A percentile compares a stretch with the other conserved stretches of the same genome.
Evolutionary conservation across 805 yeast genomes (phyloP).

Genomic region (Wickerhamiella lipophila): DNA sequence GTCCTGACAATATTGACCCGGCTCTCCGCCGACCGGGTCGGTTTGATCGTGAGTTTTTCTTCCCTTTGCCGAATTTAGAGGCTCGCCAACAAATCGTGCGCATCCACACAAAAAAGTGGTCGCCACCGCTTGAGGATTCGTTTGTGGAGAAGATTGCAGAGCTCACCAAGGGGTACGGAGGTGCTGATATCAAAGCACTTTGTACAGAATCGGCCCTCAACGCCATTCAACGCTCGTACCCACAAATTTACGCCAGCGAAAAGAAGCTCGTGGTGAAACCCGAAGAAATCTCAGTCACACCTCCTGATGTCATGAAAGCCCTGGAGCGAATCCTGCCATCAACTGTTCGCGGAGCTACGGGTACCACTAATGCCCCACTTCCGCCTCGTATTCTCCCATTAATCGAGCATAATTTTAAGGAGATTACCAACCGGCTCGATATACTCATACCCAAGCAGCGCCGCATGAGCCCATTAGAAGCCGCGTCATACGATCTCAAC

Average conservation of each 20-base stretch:
- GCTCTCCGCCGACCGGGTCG: constrained; percentile 95
- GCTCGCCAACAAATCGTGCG: constrained; percentile 68
- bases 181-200: constrained; percentile 88
- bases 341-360: constrained; percentile 70
- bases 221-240: constrained; percentile 82
- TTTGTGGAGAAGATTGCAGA: constrained; percentile 59
- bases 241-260: constrained; percentile 72
- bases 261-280: constrained; percentile 69
- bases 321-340: constrained; percentile 83
- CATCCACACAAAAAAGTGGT: constrained; percentile 86
- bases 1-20: constrained; percentile 98
- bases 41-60: constrained; percentile 92
- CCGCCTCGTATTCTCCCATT: constrained; percentile 62
- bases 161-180: constrained; percentile 91
- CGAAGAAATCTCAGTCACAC: constrained; percentile 51
- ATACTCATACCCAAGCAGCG: constrained; percentile 48
- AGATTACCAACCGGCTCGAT: constrained; percentile 38
- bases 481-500: constrained; percentile 46
- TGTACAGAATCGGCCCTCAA: constrained; percentile 93
- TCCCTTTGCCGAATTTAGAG: constrained; percentile 75
- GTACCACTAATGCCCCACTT: constrained; percentile 53
- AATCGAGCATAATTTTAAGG: constrained; percentile 38
- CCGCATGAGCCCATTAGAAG: constrained; percentile 49
- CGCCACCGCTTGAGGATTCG: constrained; percentile 47
- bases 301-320: constrained; percentile 78